Percentiles rank a stretch among this genome's conserved stretches.
Conservation (phyloP, 148 eudicot species). For the Fagopyrum homotropicum region DNA sequence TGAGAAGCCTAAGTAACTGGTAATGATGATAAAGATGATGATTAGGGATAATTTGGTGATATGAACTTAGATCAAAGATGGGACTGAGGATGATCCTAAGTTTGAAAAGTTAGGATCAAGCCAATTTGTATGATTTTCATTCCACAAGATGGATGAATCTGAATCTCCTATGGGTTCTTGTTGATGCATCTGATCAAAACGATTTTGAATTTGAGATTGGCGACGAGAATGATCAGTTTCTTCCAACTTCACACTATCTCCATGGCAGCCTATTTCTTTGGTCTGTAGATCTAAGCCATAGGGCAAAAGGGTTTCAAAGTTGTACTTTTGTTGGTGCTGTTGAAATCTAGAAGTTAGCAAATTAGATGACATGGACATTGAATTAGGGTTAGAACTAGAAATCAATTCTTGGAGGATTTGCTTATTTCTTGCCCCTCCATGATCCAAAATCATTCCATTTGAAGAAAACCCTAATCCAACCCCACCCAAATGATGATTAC, state of each 20-base stretch:
- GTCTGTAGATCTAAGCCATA: constrained; percentile 32
- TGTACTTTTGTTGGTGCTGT: constrained; percentile 22
- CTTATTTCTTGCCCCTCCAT: constrained; percentile 13
- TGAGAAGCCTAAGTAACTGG: background rate
- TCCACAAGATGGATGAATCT: constrained; percentile 46
- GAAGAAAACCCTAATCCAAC: constrained; percentile 51
- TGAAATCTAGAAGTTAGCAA: constrained; percentile 27
- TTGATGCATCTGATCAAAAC: constrained; percentile 15
- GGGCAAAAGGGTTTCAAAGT: constrained; percentile 31
- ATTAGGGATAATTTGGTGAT: background rate
- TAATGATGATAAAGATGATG: background rate
- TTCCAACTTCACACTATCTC: background rate
- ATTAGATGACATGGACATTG: constrained; percentile 26
- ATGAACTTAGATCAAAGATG: constrained; percentile 52
- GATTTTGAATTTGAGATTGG: constrained; percentile 3
- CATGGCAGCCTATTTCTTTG: constrained; percentile 6
- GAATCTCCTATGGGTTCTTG: constrained; percentile 21
- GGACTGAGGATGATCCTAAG: constrained; percentile 37
- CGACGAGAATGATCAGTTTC: background rate
- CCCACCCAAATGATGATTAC: constrained; percentile 29
- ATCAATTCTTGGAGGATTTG: constrained; percentile 30
- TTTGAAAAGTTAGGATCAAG: constrained; percentile 45
- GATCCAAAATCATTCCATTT: constrained; percentile 14
- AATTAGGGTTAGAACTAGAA: constrained; percentile 16
- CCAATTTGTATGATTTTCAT: constrained; percentile 26